A percentile compares a stretch with the other conserved stretches of the same genome.
Evolutionary conservation across 2,329 filamentous ascomycete species (phyloP).

Genomic region (Penicillium palitans): DNA sequence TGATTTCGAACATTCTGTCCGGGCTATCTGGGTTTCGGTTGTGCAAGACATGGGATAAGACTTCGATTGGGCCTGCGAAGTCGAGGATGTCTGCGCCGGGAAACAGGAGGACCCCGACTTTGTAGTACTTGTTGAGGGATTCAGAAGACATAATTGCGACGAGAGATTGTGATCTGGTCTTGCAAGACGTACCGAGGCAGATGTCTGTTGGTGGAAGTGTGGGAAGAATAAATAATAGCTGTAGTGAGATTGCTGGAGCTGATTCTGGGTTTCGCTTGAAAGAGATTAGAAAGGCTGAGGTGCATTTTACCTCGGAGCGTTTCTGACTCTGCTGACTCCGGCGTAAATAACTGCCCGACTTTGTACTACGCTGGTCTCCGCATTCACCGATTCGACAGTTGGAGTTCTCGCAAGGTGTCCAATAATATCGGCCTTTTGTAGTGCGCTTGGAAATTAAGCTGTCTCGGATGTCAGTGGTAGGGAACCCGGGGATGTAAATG

Average conservation of each 20-base stretch:
- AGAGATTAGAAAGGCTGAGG: background rate
- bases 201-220: background rate
- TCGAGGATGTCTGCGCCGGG: constrained; percentile 43
- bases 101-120: constrained; percentile 43
- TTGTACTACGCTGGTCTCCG: constrained; percentile 15
- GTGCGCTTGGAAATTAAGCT: background rate
- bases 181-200: background rate
- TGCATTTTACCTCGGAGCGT: constrained; percentile 11
- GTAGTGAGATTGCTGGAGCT: background rate
- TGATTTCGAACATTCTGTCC: constrained; percentile 35
- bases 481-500: background rate
- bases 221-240: background rate
- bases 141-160: constrained; percentile 13
- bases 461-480: background rate
- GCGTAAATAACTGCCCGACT: constrained; percentile 8
- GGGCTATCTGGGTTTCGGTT: constrained; percentile 28
- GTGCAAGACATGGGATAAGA: constrained; percentile 34
- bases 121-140: constrained; percentile 27
- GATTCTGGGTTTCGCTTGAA: background rate
- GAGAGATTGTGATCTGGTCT: background rate
- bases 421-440: background rate
- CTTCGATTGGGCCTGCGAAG: constrained; percentile 43
- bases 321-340: constrained; percentile 11
- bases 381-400: constrained; percentile 1
- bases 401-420: background rate